Evolutionary conservation across 140 eudicot genomes (phyloP).

Genomic region (Ambrosia hybrid): DNA sequence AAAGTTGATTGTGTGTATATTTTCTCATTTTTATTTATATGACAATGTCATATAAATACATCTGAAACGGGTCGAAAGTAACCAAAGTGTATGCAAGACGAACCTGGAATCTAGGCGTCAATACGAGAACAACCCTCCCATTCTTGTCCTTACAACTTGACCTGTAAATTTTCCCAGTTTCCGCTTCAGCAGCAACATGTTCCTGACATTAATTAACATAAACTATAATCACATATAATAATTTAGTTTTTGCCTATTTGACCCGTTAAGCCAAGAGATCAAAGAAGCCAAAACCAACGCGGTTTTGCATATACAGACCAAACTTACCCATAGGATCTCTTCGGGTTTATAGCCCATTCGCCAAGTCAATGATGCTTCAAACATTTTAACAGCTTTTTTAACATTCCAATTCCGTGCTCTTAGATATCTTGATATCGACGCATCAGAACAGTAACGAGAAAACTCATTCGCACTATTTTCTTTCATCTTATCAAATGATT

Average conservation of each 20-base stretch:
- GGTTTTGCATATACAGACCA: not conserved
- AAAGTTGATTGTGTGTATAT: too few species aligned
- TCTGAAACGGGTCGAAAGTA: too few species aligned
- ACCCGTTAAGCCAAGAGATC: not conserved
- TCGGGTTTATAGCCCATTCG: conserved; percentile 79
- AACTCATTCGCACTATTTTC: conserved; percentile 56
- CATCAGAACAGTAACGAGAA: conserved; percentile 65
- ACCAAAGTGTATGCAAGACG: too few species aligned
- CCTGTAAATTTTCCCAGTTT: conserved; percentile 88
- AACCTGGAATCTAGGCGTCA: conserved; percentile 93
- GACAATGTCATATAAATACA: too few species aligned
- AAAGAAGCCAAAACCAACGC: not conserved
- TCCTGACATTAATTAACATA: conserved; percentile 21
- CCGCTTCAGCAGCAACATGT: conserved; percentile 59
- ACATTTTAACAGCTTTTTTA: conserved; percentile 84
- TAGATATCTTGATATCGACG: conserved; percentile 69
- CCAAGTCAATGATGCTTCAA: conserved; percentile 80
- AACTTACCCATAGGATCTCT: conserved; percentile 78
- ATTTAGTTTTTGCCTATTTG: too few species aligned
- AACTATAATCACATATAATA: not conserved
- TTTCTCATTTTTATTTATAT: too few species aligned
- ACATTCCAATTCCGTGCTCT: conserved; percentile 89
- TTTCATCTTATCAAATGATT: conserved; percentile 44
- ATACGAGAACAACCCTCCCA: conserved; percentile 86
- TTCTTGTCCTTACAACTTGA: conserved; percentile 64